These are phyloP conservation scores for Acanthamoeba triangularis DNA, from an alignment of 208 protist genomes.

Conservation along the genomic window DNA sequence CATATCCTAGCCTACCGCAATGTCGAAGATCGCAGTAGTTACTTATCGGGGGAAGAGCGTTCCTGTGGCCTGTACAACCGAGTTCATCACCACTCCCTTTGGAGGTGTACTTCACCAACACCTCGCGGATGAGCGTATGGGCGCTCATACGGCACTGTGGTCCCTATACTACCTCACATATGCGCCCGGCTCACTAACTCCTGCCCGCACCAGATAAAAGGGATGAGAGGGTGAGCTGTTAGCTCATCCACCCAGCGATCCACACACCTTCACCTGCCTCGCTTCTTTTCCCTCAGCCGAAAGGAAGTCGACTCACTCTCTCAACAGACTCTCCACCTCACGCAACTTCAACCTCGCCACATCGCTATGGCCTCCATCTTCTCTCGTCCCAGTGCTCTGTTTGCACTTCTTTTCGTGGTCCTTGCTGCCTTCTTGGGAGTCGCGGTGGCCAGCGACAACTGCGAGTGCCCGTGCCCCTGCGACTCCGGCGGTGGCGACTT, in stretches of 20 bases:
- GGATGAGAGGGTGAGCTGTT: no score
- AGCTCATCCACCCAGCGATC: not conserved
- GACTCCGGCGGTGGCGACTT: not conserved
- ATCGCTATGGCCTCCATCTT: not conserved
- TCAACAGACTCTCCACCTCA: not conserved
- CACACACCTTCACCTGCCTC: not conserved
- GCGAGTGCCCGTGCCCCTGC: slow-evolving; percentile 18
- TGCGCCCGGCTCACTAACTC: not conserved
- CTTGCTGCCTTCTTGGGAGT: not conserved
- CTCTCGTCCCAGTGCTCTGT: not conserved
- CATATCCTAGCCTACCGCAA: not conserved
- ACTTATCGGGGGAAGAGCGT: not conserved
- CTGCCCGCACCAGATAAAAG: not conserved
- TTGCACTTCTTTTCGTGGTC: slow-evolving; percentile 3
- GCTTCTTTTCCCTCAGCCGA: not conserved
- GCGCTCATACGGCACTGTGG: not conserved
- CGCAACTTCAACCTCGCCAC: not conserved
- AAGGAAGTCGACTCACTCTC: not conserved
- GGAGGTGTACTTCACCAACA: not conserved
- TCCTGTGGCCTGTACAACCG: not conserved
- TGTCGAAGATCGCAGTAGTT: not conserved
- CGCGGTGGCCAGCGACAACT: not conserved
- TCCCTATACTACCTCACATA: not conserved
- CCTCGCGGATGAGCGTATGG: not conserved
- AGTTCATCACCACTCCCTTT: not conserved